Conservation (phyloP, 1,139 yeast species). For the Geotrichum siamense region DNA sequence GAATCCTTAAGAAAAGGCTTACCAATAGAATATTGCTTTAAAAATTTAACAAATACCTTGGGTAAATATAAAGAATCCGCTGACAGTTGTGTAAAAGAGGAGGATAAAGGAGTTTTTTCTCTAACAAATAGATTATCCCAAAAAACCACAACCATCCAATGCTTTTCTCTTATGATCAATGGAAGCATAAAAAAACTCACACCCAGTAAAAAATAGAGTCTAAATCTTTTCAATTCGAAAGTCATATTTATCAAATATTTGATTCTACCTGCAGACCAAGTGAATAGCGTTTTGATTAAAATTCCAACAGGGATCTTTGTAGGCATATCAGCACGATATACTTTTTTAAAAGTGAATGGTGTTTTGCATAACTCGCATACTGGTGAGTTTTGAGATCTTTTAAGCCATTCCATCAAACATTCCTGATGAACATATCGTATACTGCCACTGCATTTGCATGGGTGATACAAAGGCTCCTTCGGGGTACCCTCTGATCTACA, state of each 20-base stretch:
- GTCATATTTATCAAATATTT: background rate
- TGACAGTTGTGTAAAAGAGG: background rate
- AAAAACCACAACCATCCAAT: slow-evolving; percentile 4
- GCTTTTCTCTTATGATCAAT: slow-evolving; percentile 5
- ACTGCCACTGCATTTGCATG: slow-evolving; percentile 91
- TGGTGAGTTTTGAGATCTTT: slow-evolving; percentile 51
- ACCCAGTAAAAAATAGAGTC: background rate
- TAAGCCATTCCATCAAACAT: slow-evolving; percentile 84
- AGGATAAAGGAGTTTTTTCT: background rate
- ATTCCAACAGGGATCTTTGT: slow-evolving; percentile 25
- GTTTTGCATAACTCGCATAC: slow-evolving; percentile 88
- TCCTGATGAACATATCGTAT: slow-evolving; percentile 90
- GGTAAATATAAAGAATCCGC: background rate
- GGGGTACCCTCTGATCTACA: slow-evolving; percentile 87
- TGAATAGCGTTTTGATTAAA: background rate
- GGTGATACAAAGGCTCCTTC: slow-evolving; percentile 77
- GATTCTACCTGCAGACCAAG: background rate
- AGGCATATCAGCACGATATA: slow-evolving; percentile 69
- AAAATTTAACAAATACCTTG: background rate
- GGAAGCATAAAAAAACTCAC: slow-evolving; percentile 1
- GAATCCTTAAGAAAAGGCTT: background rate
- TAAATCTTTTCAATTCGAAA: background rate
- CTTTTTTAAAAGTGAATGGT: slow-evolving; percentile 62
- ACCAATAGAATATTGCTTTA: too few relatives aligned
- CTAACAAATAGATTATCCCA: slow-evolving; percentile 6